Percentiles rank a stretch among this genome's conserved stretches.
Conservation (phyloP, 225 moss, liverwort and hornwort genomes). For the Physcomitrium patens region DNA sequence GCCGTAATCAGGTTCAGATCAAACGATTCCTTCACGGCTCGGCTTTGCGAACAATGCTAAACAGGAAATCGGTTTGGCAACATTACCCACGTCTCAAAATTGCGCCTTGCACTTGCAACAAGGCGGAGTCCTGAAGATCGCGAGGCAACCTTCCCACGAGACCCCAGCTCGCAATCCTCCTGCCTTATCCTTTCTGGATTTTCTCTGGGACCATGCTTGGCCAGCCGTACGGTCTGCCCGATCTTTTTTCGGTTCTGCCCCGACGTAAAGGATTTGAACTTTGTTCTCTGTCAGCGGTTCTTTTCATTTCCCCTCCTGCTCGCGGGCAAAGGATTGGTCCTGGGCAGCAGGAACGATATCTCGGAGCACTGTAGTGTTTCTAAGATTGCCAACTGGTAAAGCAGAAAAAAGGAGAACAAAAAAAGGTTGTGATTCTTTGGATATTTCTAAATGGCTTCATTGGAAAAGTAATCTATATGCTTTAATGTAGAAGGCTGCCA, state of each 20-base stretch:
- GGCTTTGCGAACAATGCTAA: not conserved
- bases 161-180: conserved; percentile 3
- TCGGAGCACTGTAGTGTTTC: too few species aligned
- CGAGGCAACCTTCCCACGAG: not conserved
- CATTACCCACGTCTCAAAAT: not conserved
- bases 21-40: not conserved
- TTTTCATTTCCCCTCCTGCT: too few species aligned
- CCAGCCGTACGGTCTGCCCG: not conserved
- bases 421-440: too few species aligned
- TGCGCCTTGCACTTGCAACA: not conserved
- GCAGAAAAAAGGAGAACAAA: too few species aligned
- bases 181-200: conserved; percentile 41
- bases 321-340: too few species aligned
- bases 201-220: conserved; percentile 10
- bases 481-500: too few species aligned
- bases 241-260: not conserved
- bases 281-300: too few species aligned
- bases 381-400: too few species aligned
- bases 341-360: too few species aligned
- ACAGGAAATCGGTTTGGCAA: not conserved
- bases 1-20: not conserved
- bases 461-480: too few species aligned
- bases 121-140: not conserved
- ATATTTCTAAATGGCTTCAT: too few species aligned
- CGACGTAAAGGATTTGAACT: too few species aligned